phyloP scores from a whole-genome alignment of 2,329 filamentous ascomycete genomes.

The Graphilbum sp. region DNA sequence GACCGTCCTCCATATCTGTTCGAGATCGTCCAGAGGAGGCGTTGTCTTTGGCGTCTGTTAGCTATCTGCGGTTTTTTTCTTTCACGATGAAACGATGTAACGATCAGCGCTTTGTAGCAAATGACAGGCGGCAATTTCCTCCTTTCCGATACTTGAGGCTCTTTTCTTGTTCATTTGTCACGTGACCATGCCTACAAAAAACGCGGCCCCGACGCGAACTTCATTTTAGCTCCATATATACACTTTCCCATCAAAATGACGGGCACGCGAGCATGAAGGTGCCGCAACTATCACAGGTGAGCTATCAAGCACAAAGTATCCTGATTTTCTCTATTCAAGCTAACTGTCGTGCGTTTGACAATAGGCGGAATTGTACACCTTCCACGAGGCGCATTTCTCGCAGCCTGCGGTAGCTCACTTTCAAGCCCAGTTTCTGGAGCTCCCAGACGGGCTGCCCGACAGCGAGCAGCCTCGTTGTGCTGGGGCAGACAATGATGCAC shows the following conservation, averaged over 20 bases:
- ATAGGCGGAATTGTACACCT: constrained; percentile 42
- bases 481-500: not conserved
- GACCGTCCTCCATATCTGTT: not conserved
- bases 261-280: constrained; percentile 1
- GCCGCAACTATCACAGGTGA: constrained; percentile 22
- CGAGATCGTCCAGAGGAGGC: too few relatives aligned
- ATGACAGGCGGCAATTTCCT: too few relatives aligned
- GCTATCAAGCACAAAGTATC: too few relatives aligned
- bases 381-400: constrained; percentile 45
- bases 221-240: too few relatives aligned
- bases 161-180: too few relatives aligned
- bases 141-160: too few relatives aligned
- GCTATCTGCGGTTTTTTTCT: too few relatives aligned
- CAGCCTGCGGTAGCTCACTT: constrained; percentile 28
- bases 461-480: not conserved
- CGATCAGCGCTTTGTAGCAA: not conserved
- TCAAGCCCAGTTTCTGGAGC: constrained; percentile 21
- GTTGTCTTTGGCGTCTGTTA: too few relatives aligned
- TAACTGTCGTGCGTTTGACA: too few relatives aligned
- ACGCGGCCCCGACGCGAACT: too few relatives aligned
- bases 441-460: constrained; percentile 13
- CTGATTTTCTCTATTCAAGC: not conserved
- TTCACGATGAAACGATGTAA: not conserved
- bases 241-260: not conserved
- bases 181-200: not conserved